A percentile compares a stretch with the other conserved stretches of the same genome.
Evolutionary conservation across 1,284 basidiomycete species (phyloP).

Genomic region (Albatrellus sp.): DNA sequence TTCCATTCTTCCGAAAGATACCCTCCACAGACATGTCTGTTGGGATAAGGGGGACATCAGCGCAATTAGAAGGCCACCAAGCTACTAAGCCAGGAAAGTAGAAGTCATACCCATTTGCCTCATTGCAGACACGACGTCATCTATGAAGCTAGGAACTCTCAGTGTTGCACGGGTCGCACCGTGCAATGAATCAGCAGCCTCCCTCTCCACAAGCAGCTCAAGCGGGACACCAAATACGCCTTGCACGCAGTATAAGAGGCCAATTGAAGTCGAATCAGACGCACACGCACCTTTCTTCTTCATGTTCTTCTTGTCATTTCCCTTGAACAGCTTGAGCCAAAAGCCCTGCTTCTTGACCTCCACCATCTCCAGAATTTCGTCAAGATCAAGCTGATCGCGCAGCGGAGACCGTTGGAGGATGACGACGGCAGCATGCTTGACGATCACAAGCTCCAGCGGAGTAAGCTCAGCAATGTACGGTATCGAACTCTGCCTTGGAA

Average conservation of each 20-base stretch:
- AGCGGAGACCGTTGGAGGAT: conserved; percentile 69
- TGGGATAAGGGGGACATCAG: conserved; percentile 1
- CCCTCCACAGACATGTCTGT: conserved; percentile 97
- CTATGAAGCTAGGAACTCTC: conserved; percentile 92
- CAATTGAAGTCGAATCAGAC: conserved; percentile 1
- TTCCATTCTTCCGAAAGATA: conserved; percentile 97
- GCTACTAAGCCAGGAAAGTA: conserved; percentile 1
- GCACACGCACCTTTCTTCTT: conserved; percentile 75
- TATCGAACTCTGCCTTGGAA: conserved; percentile 63
- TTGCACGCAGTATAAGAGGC: conserved; percentile 13
- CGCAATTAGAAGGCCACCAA: background rate
- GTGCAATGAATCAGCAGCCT: conserved; percentile 87
- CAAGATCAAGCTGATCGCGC: conserved; percentile 76
- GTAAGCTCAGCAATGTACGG: conserved; percentile 80
- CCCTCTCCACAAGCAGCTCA: conserved; percentile 89
- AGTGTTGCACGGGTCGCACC: conserved; percentile 81
- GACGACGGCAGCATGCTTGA: conserved; percentile 87
- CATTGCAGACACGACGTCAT: conserved; percentile 97
- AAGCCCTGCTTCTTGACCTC: conserved; percentile 91
- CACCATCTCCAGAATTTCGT: conserved; percentile 89
- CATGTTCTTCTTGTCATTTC: conserved; percentile 73
- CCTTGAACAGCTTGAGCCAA: conserved; percentile 96
- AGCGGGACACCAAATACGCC: conserved; percentile 90
- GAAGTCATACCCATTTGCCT: conserved; percentile 86
- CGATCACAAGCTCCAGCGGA: conserved; percentile 77